Evolutionary conservation across 139 green algal species (phyloP), one percentile per base, ranked within the genome.

Genomic region (Picochlorum sp.): DNA sequence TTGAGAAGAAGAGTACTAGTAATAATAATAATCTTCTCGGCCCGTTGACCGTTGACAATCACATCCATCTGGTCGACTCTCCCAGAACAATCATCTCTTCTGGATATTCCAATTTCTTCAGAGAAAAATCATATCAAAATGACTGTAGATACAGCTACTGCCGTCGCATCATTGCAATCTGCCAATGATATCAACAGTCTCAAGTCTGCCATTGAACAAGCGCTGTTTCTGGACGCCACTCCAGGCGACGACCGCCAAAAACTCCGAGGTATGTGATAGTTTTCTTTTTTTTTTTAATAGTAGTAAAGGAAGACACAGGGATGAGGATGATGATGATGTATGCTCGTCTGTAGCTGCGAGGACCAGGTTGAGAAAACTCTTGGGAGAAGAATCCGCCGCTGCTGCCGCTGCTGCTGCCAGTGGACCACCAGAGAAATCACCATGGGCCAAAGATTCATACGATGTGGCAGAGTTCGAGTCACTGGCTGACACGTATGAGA

Each of bases 231-330:
- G 11, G 82, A 94, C 21, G 61, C 49, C 0, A 76, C 50, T 4
- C 89, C 89, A 0, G 89, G 89, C 1, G 85, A 92, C 9, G 66
- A 80, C 45, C 73, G 89, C 6, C 89, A 95, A 62, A 89, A 90
- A 62, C 74, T 94, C 28, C 50, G 89, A 50, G 85, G 85, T 91
- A 47, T 13, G 47, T 30, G 28, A 30, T 28, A 28, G 24, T 28
- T 26, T 3, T 23, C 21, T 23, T 24, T 26, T 26, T 26, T 28
- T 4, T 28, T 28, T 4, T 4, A 28, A 28, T 28, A 4, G 24
- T 26, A 26, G 24, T 28, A 4, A 28, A 28, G 2, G 24, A 28
- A 28, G 0, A 28, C 24, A 28, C 24, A 28, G 24, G 24, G 24
- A 28, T 28, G 3, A 30, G 6, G 26, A 30, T 30, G 26, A 30